Base-by-base conservation (phyloP, 768 basidiomycete species). In the Pleurotus tuber-regium region DNA sequence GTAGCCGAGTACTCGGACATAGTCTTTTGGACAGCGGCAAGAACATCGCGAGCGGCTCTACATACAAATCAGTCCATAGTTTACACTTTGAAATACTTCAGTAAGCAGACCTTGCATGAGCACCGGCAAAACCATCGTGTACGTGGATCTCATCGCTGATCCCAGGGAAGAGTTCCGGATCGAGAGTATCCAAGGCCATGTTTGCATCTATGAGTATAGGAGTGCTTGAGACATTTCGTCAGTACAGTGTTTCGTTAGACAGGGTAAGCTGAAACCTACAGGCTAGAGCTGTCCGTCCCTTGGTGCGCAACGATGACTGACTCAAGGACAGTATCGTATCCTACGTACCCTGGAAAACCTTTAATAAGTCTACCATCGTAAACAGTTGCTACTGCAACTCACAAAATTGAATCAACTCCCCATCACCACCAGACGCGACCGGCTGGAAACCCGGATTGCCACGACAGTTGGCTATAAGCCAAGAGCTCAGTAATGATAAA, bases 301-400 rank as follows among this genome's bases (percentile, higher is more conserved):
- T 78, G 72, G 54, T 76, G 74, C 4, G 61, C 62, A n/a, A 76
- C 74, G 44, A 78, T 71, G 4, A 76, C 70, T 1, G 67, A 63
- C 16, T 59, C 55, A 31, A 64, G 64, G 10, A 67, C 58, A 3
- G 66, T 63, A 8, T 65, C 61, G 41, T 60, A 71, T 24, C 66
- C 71, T 35, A 66, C 62, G 58, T 61, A 65, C 61, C 58, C 47
- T 52, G 10, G 16, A 6, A 19, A 29, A 38, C 25, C 11, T 11
- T 50, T 19, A 14, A n/a, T 9, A 39, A 40, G 26, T 30, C 14
- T 18, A 49, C 4, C 28, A 4, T 35, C 16, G 1, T 18, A 12
- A n/a, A 35, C 19, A n/a, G 8, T 1, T 11, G 28, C 11, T 11
- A 30, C 30, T 1, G 18, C 14, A 41, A 56, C 65, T 51, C 30